These are phyloP conservation scores for Mortierella sp. DNA, from an alignment of 371 early-diverging fungal species.

Conservation along the genomic window DNA sequence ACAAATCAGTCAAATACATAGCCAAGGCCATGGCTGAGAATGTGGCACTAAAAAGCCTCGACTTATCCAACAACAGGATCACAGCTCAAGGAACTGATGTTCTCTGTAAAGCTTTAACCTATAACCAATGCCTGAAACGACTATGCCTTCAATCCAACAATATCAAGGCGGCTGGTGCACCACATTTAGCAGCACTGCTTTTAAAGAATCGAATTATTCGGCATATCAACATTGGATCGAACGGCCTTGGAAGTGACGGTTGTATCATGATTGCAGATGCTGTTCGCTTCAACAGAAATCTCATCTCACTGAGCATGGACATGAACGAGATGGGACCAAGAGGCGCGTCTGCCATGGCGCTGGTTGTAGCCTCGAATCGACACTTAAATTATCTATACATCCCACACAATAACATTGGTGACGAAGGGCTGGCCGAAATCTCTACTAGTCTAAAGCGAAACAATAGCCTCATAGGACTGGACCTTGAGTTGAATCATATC, in stretches of 20 bases:
- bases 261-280: slow-evolving; percentile 41
- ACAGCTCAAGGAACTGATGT: slow-evolving; percentile 32
- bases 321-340: slow-evolving; percentile 47
- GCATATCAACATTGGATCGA: slow-evolving; percentile 52
- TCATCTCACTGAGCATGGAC: slow-evolving; percentile 51
- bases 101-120: slow-evolving; percentile 23
- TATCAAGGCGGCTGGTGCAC: slow-evolving; percentile 38
- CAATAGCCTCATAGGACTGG: slow-evolving; percentile 33
- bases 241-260: slow-evolving; percentile 41
- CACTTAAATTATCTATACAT: slow-evolving; percentile 50
- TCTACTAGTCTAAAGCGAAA: slow-evolving; percentile 40
- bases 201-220: slow-evolving; percentile 37
- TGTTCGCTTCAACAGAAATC: slow-evolving; percentile 31
- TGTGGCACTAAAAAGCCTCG: slow-evolving; percentile 28
- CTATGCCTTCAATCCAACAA: slow-evolving; percentile 50
- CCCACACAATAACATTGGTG: slow-evolving; percentile 57
- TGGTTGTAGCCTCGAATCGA: slow-evolving; percentile 35
- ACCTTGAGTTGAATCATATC: slow-evolving; percentile 54
- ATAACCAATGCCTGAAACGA: slow-evolving; percentile 34
- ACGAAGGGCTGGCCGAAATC: slow-evolving; percentile 43
- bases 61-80: slow-evolving; percentile 49
- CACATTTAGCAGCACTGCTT: slow-evolving; percentile 32
- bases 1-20: slow-evolving; percentile 39
- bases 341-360: slow-evolving; percentile 35
- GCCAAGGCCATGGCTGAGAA: slow-evolving; percentile 39